Base-by-base conservation (phyloP, 106 monocot species). In the Allium fistulosum region DNA sequence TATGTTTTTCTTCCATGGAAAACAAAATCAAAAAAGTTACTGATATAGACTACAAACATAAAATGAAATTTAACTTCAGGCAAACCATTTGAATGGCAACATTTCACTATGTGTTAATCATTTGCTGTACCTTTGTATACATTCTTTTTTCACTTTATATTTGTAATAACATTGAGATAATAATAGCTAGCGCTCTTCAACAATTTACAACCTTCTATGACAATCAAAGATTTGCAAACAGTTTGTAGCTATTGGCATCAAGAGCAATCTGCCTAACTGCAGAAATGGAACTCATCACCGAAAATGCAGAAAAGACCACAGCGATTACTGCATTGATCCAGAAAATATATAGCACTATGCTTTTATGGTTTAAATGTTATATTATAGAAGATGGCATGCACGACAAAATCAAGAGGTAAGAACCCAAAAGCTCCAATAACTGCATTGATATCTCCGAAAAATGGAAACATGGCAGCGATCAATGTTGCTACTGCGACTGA, bases 361-460 rank as follows among this genome's bases (percentile, higher is more conserved):
- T 26, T 72, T 8, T 83, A 79, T 18, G 95, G 95, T 37, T 63
- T 77, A 74, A 95, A 95, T 6, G 95, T 91, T 57, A 86, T 59
- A 70, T 86, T 95, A 77, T 88, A 95, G 53, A 95, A n/a, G 12
- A 91, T 46, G 0, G 84, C 61, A 2, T 91, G 95, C 63, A 95
- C 51, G 9, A 85, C 81, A 61, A 95, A 95, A 70, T 95, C 95
- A 2, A 95, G 91, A 6, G 95, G 95, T 15, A 95, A 64, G 73
- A 88, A 95, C 9, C 91, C 91, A 27, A 95, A 91, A 2, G 91
- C 95, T 2, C 95, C 95, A 17, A 95, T 83, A 26, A 91, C 71
- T 1, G 77, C 88, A 58, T 91, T 91, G 71, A 95, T 76, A 68
- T 91, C 95, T n/a, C 91, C 95, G 49, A 95, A 95, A 76, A 95